Evolutionary conservation across 192 early-diverging fungal species (phyloP).

Genomic region (Entomortierella lignicola): DNA sequence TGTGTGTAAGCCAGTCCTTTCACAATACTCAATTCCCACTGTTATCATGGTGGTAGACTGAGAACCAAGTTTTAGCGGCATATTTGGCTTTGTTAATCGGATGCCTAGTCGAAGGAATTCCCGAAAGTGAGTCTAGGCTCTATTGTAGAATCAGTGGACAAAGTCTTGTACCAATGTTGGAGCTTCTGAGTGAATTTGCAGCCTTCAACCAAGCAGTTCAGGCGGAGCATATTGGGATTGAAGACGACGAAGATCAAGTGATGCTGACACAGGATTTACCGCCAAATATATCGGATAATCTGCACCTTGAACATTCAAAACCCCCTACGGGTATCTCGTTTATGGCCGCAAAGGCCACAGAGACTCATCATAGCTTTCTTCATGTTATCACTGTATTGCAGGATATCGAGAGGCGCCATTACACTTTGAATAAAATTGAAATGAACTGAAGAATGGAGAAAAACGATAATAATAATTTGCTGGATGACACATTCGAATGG

Average conservation of each 20-base stretch:
- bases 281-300: neutral
- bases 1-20: neutral
- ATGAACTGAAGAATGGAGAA: neutral
- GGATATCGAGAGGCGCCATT: constrained; percentile 11
- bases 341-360: neutral
- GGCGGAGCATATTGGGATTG: neutral
- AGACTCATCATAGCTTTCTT: constrained; percentile 19
- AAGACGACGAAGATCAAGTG: neutral
- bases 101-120: constrained; percentile 16
- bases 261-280: neutral
- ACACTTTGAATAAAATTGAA: neutral
- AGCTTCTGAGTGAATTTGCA: constrained; percentile 23
- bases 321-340: constrained; percentile 3
- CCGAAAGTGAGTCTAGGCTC: constrained; percentile 13
- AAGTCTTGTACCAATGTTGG: constrained; percentile 34
- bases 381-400: constrained; percentile 21
- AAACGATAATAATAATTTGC: no score
- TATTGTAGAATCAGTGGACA: constrained; percentile 5
- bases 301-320: neutral
- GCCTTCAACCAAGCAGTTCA: constrained; percentile 10
- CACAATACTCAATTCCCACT: no score
- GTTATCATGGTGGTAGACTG: constrained; percentile 40
- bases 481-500: no score
- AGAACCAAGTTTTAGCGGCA: constrained; percentile 33
- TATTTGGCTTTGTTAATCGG: constrained; percentile 41